Evolutionary conservation across 371 early-diverging fungal genomes (phyloP).

Genomic region (Nosema muscidifuracis): DNA sequence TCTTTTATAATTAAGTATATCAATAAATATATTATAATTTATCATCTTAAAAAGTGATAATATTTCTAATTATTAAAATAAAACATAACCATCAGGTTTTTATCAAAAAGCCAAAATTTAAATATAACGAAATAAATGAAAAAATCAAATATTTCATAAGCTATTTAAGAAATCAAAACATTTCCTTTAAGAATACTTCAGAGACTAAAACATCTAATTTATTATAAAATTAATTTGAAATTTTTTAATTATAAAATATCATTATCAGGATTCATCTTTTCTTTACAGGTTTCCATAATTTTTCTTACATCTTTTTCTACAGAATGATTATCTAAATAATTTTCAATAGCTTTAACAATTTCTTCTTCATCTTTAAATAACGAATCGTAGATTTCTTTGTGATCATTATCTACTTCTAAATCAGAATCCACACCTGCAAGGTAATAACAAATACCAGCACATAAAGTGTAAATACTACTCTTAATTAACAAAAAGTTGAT

Average conservation of each 20-base stretch:
- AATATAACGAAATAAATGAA: too few species aligned
- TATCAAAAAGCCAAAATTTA: too few species aligned
- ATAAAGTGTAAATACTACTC: constrained; percentile 16
- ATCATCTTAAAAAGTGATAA: too few species aligned
- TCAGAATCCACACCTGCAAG: constrained; percentile 8
- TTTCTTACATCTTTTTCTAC: constrained; percentile 13
- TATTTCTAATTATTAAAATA: too few species aligned
- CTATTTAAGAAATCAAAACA: too few species aligned
- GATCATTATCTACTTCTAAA: constrained; percentile 17
- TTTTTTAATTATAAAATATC: constrained; percentile 16
- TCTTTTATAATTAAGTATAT: too few species aligned
- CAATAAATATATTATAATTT: too few species aligned
- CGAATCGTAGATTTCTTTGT: constrained; percentile 1
- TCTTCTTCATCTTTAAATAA: constrained; percentile 6
- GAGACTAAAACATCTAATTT: too few species aligned
- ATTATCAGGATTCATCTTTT: constrained; percentile 22
- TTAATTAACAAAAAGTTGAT: neutral
- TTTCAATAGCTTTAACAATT: constrained; percentile 1
- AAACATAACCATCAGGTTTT: too few species aligned
- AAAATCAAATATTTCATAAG: too few species aligned
- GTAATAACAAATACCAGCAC: constrained; percentile 15
- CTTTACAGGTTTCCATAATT: constrained; percentile 3
- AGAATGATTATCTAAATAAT: constrained; percentile 24
- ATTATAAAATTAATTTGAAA: too few species aligned
- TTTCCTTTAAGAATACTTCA: too few species aligned